Conservation (phyloP, 441 rosid species). For the Kokia cookei region DNA sequence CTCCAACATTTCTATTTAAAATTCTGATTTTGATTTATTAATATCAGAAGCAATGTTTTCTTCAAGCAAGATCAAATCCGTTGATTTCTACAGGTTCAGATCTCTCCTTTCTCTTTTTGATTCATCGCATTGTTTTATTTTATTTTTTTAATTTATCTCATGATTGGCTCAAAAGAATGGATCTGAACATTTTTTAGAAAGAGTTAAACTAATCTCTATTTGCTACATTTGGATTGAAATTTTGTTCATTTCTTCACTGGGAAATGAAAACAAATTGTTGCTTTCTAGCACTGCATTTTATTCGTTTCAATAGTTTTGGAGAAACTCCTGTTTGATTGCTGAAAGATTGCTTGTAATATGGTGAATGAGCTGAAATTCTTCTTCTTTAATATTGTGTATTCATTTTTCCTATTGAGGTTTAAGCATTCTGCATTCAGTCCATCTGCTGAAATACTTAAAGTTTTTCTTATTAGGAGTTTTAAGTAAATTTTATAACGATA, state of each 20-base stretch:
- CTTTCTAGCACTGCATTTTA: background rate
- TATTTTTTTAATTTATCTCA: background rate
- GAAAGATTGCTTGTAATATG: background rate
- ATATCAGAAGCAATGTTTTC: conserved; percentile 56
- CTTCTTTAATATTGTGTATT: background rate
- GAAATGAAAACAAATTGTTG: background rate
- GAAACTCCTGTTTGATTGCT: background rate
- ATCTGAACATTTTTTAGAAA: background rate
- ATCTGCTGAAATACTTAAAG: background rate
- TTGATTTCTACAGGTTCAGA: conserved; percentile 87
- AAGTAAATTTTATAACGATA: background rate
- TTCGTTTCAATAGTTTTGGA: background rate
- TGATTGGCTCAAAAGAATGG: background rate
- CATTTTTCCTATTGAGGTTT: background rate
- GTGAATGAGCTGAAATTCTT: background rate
- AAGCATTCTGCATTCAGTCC: background rate
- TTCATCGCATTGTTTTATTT: background rate
- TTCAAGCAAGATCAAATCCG: conserved; percentile 74
- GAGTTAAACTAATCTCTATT: background rate
- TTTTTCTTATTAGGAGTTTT: background rate
- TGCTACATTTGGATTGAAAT: background rate
- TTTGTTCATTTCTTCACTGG: background rate
- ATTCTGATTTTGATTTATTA: background rate
- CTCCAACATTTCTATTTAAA: background rate
- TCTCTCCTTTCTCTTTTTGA: conserved; percentile 7